Conservation (phyloP, 2,329 filamentous ascomycete genomes). For the Penicillium sp. region DNA sequence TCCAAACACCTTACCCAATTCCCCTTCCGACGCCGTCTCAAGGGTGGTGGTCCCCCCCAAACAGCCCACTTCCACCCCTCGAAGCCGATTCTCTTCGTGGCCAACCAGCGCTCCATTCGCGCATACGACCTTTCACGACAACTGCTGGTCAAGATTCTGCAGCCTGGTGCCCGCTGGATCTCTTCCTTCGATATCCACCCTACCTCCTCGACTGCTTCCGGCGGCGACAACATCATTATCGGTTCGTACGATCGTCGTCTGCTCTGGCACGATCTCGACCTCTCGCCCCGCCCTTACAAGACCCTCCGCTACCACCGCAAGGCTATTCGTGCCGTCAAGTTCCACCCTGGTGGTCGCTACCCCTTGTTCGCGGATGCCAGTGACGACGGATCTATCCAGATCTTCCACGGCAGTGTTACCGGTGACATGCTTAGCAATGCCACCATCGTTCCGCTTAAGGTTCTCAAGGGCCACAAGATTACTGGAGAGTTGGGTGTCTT, state of each 20-base stretch:
- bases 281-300: constrained; percentile 89
- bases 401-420: constrained; percentile 96
- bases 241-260: constrained; percentile 92
- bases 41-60: constrained; percentile 75
- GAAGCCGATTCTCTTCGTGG: constrained; percentile 87
- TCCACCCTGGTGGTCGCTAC: constrained; percentile 72
- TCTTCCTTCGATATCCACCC: constrained; percentile 91
- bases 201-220: constrained; percentile 81
- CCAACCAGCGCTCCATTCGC: constrained; percentile 88
- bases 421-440: constrained; percentile 95
- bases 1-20: constrained; percentile 94
- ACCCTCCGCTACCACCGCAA: constrained; percentile 92
- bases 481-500: constrained; percentile 84
- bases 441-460: constrained; percentile 93
- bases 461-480: constrained; percentile 85
- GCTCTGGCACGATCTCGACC: constrained; percentile 94
- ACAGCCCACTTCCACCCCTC: constrained; percentile 93
- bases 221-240: constrained; percentile 90
- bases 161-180: constrained; percentile 93
- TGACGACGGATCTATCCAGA: constrained; percentile 90
- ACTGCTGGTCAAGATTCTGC: constrained; percentile 87
- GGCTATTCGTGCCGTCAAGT: constrained; percentile 86
- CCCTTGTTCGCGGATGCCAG: constrained; percentile 93
- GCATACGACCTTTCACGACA: constrained; percentile 92
- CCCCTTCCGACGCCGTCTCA: constrained; percentile 74